A percentile compares a stretch with the other conserved stretches of the same genome.
These are phyloP conservation scores for Pezicula rhizophila DNA, from an alignment of 2,329 filamentous ascomycete species.

Conservation along the genomic window DNA sequence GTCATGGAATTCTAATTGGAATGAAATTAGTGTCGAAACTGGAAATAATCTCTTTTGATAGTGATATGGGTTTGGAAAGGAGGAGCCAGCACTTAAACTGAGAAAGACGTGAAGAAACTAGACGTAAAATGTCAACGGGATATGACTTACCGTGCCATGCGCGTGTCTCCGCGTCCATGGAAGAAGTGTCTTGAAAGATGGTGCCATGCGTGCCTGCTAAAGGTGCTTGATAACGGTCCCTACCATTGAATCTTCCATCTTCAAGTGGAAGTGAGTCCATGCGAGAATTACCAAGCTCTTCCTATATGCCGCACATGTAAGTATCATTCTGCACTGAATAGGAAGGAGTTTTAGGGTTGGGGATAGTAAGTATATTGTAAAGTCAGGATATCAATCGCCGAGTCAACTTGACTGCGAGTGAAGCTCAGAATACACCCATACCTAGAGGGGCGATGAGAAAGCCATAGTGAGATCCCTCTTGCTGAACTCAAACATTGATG, in stretches of 20 bases:
- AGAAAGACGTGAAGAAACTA: neutral
- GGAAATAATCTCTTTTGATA: too few relatives aligned
- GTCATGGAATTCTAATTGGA: too few relatives aligned
- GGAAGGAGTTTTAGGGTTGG: neutral
- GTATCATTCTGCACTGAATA: neutral
- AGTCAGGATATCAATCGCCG: too few relatives aligned
- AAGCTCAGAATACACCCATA: too few relatives aligned
- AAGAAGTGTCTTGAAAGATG: neutral
- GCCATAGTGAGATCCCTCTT: too few relatives aligned
- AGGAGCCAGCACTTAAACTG: too few relatives aligned
- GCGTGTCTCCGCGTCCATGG: neutral
- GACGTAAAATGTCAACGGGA: neutral
- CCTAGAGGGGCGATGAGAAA: too few relatives aligned
- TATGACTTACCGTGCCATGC: neutral
- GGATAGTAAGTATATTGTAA: neutral
- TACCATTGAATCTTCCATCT: neutral
- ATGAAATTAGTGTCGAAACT: too few relatives aligned
- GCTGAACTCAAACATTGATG: too few relatives aligned
- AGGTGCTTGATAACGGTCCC: neutral
- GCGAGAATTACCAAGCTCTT: slow-evolving; percentile 8
- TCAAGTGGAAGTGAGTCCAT: slow-evolving; percentile 6
- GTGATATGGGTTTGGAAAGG: too few relatives aligned
- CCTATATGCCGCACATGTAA: neutral
- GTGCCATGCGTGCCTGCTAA: neutral
- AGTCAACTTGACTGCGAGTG: too few relatives aligned